Evolutionary conservation across 768 basidiomycete genomes (phyloP), one percentile per base, ranked within the genome.

Genomic region (Rhodotorula toruloides): DNA sequence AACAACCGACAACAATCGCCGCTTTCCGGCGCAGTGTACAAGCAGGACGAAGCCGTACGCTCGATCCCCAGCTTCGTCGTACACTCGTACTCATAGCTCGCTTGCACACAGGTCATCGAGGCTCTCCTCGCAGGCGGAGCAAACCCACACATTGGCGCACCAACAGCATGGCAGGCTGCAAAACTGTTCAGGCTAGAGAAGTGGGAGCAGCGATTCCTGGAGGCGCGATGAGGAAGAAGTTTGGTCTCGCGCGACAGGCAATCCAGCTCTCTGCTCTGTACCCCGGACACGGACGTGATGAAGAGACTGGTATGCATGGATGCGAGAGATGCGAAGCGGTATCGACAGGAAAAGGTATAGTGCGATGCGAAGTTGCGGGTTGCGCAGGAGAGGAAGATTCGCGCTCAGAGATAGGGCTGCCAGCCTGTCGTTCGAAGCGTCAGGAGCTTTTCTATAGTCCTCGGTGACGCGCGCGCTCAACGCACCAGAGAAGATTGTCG

Each of bases 21-120:
- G 31, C 78, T 90, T 29, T 86, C 88, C 12, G 89, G 88, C 5
- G 88, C 86, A 0, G 83, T 89, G 0, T 90, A 89, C 79, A 90
- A 90, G 76, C 83, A 80, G 0, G 80, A 87, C 73, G 82, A 83
- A 61, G 85, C 2, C 22, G 52, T 39, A 12, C 10, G 44, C n/a
- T 9, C 19, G n/a, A 22, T 21, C 19, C 10, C n/a, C n/a, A n/a
- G n/a, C n/a, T n/a, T n/a, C n/a, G n/a, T n/a, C n/a, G n/a, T n/a
- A n/a, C n/a, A n/a, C n/a, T n/a, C n/a, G n/a, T n/a, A n/a, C n/a
- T n/a, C n/a, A n/a, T n/a, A n/a, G n/a, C n/a, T n/a, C n/a, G n/a
- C 21, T 46, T 22, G 21, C 21, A 25, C 11, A 12, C 44, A 83
- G 12, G 80, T 89, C 52, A 85, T 87, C 2, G 79, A 79, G n/a